Percentiles rank a stretch among this genome's conserved stretches.
phyloP scores from a whole-genome alignment of 2,329 filamentous ascomycete genomes.

The Lecanicillium sp. region DNA sequence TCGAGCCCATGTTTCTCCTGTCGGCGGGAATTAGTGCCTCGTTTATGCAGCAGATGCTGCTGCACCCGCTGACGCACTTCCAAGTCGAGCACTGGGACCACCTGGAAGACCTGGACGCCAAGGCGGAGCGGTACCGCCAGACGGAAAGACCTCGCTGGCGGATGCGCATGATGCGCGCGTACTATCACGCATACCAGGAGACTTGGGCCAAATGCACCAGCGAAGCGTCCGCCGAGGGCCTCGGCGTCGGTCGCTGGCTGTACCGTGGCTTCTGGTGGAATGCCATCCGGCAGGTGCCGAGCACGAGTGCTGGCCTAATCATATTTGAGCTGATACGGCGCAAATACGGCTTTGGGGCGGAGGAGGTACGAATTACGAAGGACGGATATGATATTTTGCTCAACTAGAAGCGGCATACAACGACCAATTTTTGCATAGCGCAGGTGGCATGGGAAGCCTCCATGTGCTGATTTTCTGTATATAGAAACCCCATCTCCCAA shows the following conservation, averaged over 20 bases:
- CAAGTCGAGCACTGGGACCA: constrained; percentile 68
- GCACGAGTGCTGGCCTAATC: constrained; percentile 68
- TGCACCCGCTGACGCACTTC: constrained; percentile 64
- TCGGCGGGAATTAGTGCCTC: constrained; percentile 62
- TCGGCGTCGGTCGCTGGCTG: constrained; percentile 53
- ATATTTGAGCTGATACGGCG: constrained; percentile 70
- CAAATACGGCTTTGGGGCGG: constrained; percentile 59
- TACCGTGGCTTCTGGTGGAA: constrained; percentile 67
- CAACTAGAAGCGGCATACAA: too few relatives aligned
- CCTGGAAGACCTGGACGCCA: constrained; percentile 62
- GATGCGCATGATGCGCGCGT: constrained; percentile 53
- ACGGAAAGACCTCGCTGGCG: constrained; percentile 25
- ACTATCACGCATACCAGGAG: constrained; percentile 64
- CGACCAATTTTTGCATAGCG: too few relatives aligned
- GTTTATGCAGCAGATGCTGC: constrained; percentile 57
- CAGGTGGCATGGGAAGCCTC: too few relatives aligned
- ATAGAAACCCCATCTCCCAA: too few relatives aligned
- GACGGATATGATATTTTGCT: constrained; percentile 68
- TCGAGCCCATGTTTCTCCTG: constrained; percentile 66
- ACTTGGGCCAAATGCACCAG: constrained; percentile 54
- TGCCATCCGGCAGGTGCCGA: constrained; percentile 66
- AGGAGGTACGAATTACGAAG: constrained; percentile 56
- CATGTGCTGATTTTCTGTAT: too few relatives aligned
- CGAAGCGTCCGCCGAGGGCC: constrained; percentile 48
- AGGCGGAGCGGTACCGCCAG: constrained; percentile 38